Conservation (phyloP, 768 basidiomycete genomes). For the Collybia sordida region DNA sequence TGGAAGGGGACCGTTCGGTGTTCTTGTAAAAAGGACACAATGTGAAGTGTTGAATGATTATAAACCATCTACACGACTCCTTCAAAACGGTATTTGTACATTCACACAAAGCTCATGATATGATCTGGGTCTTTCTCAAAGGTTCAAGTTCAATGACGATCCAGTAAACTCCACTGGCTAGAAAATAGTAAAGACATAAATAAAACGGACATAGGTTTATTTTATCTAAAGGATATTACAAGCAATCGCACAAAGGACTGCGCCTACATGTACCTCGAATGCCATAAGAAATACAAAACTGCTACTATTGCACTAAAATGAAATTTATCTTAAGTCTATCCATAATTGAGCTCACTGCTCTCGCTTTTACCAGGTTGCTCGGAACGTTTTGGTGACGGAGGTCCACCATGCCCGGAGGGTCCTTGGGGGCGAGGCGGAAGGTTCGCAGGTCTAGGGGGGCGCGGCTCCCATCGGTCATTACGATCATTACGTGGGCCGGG, state of each 20-base stretch:
- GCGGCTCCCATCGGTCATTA: conserved; percentile 3
- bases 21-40: neutral
- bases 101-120: neutral
- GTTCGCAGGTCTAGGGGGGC: neutral
- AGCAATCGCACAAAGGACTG: neutral
- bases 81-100: neutral
- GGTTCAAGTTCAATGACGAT: neutral
- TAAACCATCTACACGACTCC: too few species aligned
- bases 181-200: too few species aligned
- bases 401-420: neutral
- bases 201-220: too few species aligned
- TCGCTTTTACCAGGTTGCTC: neutral
- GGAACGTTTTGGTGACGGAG: neutral
- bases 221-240: too few species aligned
- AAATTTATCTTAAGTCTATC: conserved; percentile 7
- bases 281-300: neutral
- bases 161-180: too few species aligned
- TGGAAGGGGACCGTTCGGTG: neutral
- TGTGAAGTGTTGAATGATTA: too few species aligned
- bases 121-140: neutral
- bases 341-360: conserved; percentile 17
- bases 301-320: neutral
- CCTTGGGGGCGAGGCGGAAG: conserved; percentile 4
- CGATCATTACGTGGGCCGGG: conserved; percentile 2
- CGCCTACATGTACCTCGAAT: neutral